Percentiles rank a stretch among this genome's conserved stretches.
Evolutionary conservation across 2,329 filamentous ascomycete species (phyloP).

Genomic region (Fusarium mexicanum): DNA sequence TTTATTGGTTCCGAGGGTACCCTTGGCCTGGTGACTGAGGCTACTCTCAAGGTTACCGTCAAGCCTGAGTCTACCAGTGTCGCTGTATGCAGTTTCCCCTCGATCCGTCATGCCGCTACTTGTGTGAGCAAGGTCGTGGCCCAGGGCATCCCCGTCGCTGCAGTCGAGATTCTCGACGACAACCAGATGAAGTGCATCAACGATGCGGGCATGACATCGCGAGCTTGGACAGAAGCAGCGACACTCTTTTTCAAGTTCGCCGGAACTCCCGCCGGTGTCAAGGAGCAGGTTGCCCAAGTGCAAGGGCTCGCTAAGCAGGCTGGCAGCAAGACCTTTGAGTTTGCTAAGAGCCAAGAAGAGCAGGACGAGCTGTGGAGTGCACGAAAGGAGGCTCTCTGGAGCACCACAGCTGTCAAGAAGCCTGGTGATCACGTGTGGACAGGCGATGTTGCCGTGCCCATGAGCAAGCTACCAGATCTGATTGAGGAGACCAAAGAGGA

Average conservation of each 20-base stretch:
- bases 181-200: slow-evolving; percentile 83
- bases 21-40: slow-evolving; percentile 89
- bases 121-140: slow-evolving; percentile 85
- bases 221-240: slow-evolving; percentile 75
- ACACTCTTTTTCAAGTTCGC: slow-evolving; percentile 89
- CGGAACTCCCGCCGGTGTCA: slow-evolving; percentile 74
- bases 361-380: slow-evolving; percentile 84
- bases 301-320: slow-evolving; percentile 68
- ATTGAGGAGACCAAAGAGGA: slow-evolving; percentile 75
- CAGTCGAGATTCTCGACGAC: slow-evolving; percentile 93
- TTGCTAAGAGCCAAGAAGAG: slow-evolving; percentile 76
- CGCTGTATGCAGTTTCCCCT: slow-evolving; percentile 71
- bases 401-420: slow-evolving; percentile 73
- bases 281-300: slow-evolving; percentile 80
- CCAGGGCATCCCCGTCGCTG: slow-evolving; percentile 84
- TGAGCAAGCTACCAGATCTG: slow-evolving; percentile 76
- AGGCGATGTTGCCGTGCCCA: slow-evolving; percentile 85
- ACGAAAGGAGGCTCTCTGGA: slow-evolving; percentile 86
- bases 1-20: slow-evolving; percentile 95
- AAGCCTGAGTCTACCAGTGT: slow-evolving; percentile 83
- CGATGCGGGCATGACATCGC: slow-evolving; percentile 71
- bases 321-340: slow-evolving; percentile 78
- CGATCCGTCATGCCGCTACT: slow-evolving; percentile 76
- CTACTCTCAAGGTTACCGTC: slow-evolving; percentile 85
- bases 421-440: slow-evolving; percentile 82